Evolutionary conservation across 2,329 filamentous ascomycete genomes (phyloP), one percentile per base, ranked within the genome.

Genomic region (Penicillium sp.): DNA sequence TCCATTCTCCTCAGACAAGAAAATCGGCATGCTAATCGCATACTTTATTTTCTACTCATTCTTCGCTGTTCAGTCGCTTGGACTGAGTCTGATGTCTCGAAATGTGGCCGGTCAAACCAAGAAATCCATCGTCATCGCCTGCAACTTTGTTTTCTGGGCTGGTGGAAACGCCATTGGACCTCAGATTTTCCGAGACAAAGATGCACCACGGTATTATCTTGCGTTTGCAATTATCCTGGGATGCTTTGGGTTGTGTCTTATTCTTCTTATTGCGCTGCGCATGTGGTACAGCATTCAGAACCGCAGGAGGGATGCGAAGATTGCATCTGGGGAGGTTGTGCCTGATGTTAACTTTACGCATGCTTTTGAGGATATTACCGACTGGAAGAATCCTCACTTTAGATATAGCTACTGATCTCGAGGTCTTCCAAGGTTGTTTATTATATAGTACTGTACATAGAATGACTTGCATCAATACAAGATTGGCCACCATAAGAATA

Each of bases 1-100:
- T 60, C 78, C 79, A 6, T 82, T 78, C 52, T 79, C 79, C 39
- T 72, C 81, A 8, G 85, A 84, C 46, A 82, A 87, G 72, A 45
- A 33, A 49, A 80, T 87, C 43, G 88, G 88, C 7, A 80, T 91
- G 1, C 76, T 91, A 9, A 84, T 91, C 66, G 83, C 81, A 66
- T 91, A 91, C 78, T 91, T 90, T 76, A 87, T 91, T 58, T 87
- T 86, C 0, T 80, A 90, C 24, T 90, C 87, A 5, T 91, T 91
- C 81, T 91, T 88, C 87, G 86, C 88, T 0, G 87, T 87, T 0
- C 84, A 88, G 64, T 88, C 86, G 1, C 77, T 90, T 14, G 79
- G 82, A 6, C 80, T 90, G 65, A 87, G 85, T 24, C 81, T 90
- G 76, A 79, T 90, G 54, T 84, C 84, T 0, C 81, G 87, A 16